A percentile compares a stretch with the other conserved stretches of the same genome.
Evolutionary conservation across 129 eudicot genomes (phyloP).

Genomic region (Lactuca saligna): DNA sequence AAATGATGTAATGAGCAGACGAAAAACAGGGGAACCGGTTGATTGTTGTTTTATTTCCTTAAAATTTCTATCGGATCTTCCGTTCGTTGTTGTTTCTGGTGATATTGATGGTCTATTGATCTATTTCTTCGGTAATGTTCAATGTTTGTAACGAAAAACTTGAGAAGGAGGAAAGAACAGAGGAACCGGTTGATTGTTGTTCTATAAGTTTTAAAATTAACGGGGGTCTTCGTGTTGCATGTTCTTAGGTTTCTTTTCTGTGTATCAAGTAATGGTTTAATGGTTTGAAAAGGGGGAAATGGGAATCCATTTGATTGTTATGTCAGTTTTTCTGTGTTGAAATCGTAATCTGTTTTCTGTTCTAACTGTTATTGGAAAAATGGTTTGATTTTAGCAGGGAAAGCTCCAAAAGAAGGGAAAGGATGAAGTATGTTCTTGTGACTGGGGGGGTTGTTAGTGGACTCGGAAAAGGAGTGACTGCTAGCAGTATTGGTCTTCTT

Average conservation of each 20-base stretch:
- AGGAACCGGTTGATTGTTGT: too few species aligned
- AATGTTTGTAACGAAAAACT: too few species aligned
- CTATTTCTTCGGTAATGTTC: too few species aligned
- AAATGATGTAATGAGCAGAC: constrained; percentile 24
- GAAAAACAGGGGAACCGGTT: constrained; percentile 16
- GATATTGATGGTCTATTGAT: not conserved
- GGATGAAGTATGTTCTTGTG: constrained; percentile 71
- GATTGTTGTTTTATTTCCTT: not conserved
- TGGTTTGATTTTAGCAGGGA: too few species aligned
- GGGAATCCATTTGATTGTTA: too few species aligned
- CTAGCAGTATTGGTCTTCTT: constrained; percentile 72
- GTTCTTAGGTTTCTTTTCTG: not conserved
- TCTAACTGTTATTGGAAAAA: too few species aligned
- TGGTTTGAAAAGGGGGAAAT: too few species aligned
- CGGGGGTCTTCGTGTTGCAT: too few species aligned
- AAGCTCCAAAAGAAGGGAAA: not conserved
- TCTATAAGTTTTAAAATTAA: too few species aligned
- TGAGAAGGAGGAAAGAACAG: too few species aligned
- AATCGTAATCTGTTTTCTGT: not conserved
- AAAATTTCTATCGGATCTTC: not conserved
- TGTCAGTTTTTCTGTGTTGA: too few species aligned
- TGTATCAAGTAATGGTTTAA: not conserved
- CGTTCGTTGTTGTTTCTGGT: not conserved
- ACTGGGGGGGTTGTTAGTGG: constrained; percentile 71
- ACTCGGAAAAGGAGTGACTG: constrained; percentile 65